Base-by-base conservation (phyloP, 75 land plant genomes). In the Cryptomeria japonica region DNA sequence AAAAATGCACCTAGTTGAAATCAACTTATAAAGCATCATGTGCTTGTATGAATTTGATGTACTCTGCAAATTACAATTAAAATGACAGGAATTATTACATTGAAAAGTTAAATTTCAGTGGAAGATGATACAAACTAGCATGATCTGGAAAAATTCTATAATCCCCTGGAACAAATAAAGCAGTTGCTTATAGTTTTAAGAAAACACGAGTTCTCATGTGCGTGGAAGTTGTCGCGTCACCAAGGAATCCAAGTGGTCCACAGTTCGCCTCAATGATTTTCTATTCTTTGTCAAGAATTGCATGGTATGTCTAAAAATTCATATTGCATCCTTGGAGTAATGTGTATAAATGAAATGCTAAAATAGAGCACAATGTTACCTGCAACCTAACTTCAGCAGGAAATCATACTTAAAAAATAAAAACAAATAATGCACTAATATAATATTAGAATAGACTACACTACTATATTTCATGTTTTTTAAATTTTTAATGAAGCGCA, bases 201-300 rank as follows among this genome's bases (percentile, higher is more conserved):
- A 46, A 86, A 70, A 14, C 19, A 14, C 77, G 75, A 46, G 84
- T 87, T 47, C 87, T 88, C 79, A 94, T 44, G 93, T 89, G 49
- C 88, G 85, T 5, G 86, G 88, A 10, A 93, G 79, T 22, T 93
- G 83, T 47, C 80, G 87, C 79, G 89, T 91, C 75, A 92, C 93
- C 49, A 91, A 88, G 49, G 88, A 83, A 88, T 94, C 94, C 42
- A 94, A 68, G 79, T 88, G 77, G 89, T 94, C 95, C 19, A 92
- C 95, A 85, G 92, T 94, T 88, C 89, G 92, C 92, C 91, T 84
- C 86, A 94, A 86, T 31, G 80, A 32, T 87, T 94, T 94, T 89
- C 94, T 93, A 86, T 68, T 28, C 58, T 25, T 80, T 80, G 83
- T 80, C 47, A 80, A 80, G 83, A 80, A 80, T 5, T 28, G 8